phyloP scores from a whole-genome alignment of 2,329 filamentous ascomycete genomes.

The Teratosphaeria destructans region DNA sequence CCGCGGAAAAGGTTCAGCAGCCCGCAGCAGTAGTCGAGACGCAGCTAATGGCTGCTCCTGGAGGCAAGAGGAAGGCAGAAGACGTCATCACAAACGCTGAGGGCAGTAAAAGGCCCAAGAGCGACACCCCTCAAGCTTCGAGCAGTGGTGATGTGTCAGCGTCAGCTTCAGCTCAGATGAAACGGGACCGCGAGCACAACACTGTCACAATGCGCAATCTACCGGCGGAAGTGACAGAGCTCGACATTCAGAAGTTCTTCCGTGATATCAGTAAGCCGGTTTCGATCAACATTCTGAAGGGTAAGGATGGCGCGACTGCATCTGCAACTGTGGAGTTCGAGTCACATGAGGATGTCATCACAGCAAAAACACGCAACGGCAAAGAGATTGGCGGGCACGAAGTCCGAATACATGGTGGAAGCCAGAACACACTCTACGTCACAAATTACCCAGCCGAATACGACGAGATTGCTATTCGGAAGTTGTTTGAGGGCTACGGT shows the following conservation, averaged over 20 bases:
- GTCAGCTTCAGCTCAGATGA: slow-evolving; percentile 35
- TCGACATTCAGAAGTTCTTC: slow-evolving; percentile 78
- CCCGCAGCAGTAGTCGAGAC: slow-evolving; percentile 21
- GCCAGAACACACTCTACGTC: slow-evolving; percentile 74
- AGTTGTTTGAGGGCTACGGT: slow-evolving; percentile 62
- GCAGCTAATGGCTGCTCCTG: slow-evolving; percentile 15
- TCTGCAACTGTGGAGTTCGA: slow-evolving; percentile 80
- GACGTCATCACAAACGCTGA: slow-evolving; percentile 41
- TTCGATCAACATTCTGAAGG: slow-evolving; percentile 57
- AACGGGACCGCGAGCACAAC: slow-evolving; percentile 83
- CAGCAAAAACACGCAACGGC: slow-evolving; percentile 69
- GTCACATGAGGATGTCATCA: slow-evolving; percentile 65
- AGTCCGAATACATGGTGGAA: slow-evolving; percentile 64
- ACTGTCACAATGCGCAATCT: slow-evolving; percentile 73
- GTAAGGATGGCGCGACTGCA: slow-evolving; percentile 49
- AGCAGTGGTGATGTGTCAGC: slow-evolving; percentile 26
- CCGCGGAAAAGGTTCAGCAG: slow-evolving; percentile 38
- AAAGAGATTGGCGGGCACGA: slow-evolving; percentile 66
- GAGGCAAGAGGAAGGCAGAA: slow-evolving; percentile 66
- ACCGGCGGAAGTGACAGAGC: slow-evolving; percentile 57
- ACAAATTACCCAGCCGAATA: slow-evolving; percentile 78
- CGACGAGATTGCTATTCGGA: slow-evolving; percentile 58
- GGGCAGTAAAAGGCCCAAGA: slow-evolving; percentile 47
- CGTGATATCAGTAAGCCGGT: slow-evolving; percentile 80
- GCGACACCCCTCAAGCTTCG: slow-evolving; percentile 25